Evolutionary conservation across 1,139 yeast species (phyloP), one percentile per base, ranked within the genome.

Genomic region (Blastobotrys ciferrii): DNA sequence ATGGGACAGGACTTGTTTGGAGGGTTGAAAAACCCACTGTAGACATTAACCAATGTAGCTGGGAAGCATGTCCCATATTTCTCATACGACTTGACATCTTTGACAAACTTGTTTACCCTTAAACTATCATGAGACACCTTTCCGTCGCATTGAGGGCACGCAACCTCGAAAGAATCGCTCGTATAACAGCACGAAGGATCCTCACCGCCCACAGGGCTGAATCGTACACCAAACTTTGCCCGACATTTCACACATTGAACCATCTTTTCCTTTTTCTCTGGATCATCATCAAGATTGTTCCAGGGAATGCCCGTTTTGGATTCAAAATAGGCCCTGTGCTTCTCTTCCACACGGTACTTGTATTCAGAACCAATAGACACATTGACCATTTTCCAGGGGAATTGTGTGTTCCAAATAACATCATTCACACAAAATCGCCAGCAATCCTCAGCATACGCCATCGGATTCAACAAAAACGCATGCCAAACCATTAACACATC

Each of bases 381-480:
- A 32, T 56, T 50, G 3, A 68, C 45, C 31, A 50, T 47, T 5
- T 55, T 46, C 50, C 70, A 59, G 3, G 74, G 74, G 45, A 69
- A 59, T 0, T 69, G 67, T 42, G 52, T 58, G 15, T 50, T 48
- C 43, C 64, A 61, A 50, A 71, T 12, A 60, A 45, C 54, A 47
- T 15, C 40, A 12, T 17, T 7, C 39, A 64, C 59, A 13, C 63
- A 55, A 47, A 62, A 60, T 28, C 72, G 61, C 12, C 57, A 47
- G 33, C 67, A 64, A 23, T 62, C 63, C 41, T 70, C 73, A 50
- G 66, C 62, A 47, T 57, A 66, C 0, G 66, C 52, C 30, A 57
- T 53, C 4, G 37, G 37, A 15, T 33, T 33, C 6, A 33, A 20
- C 9, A 12, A 33, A 33, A 15, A 33, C 3, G 37, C 37, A 12